phyloP scores from a whole-genome alignment of 2,329 filamentous ascomycete genomes.

The Fusarium mundagurra region DNA sequence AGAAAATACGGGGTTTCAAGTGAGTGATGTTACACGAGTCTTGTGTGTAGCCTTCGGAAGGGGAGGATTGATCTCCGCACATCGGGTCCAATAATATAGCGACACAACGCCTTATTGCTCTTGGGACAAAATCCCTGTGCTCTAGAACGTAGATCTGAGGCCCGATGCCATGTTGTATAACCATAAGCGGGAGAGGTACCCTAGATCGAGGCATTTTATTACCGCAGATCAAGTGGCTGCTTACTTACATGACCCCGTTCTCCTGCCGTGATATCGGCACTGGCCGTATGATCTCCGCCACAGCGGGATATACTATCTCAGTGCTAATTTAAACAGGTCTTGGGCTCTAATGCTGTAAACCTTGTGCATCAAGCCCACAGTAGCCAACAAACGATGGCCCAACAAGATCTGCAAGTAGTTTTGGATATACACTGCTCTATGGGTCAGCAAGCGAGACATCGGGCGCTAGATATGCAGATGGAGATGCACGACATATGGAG shows the following conservation, averaged over 20 bases:
- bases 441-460: background rate
- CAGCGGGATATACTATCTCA: background rate
- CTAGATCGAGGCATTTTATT: background rate
- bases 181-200: background rate
- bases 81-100: background rate
- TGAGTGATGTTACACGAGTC: background rate
- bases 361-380: background rate
- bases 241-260: background rate
- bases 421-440: background rate
- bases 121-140: background rate
- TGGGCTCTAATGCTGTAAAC: background rate
- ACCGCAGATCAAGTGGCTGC: background rate
- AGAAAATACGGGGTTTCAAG: background rate
- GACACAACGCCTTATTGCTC: background rate
- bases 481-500: background rate
- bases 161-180: background rate
- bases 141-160: background rate
- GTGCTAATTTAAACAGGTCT: background rate
- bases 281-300: background rate
- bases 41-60: background rate
- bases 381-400: background rate
- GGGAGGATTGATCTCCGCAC: background rate
- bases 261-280: background rate
- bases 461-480: background rate
- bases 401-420: background rate